These are phyloP conservation scores for Sphagnum contortum DNA, from an alignment of 225 moss, liverwort and hornwort species.

Conservation along the genomic window DNA sequence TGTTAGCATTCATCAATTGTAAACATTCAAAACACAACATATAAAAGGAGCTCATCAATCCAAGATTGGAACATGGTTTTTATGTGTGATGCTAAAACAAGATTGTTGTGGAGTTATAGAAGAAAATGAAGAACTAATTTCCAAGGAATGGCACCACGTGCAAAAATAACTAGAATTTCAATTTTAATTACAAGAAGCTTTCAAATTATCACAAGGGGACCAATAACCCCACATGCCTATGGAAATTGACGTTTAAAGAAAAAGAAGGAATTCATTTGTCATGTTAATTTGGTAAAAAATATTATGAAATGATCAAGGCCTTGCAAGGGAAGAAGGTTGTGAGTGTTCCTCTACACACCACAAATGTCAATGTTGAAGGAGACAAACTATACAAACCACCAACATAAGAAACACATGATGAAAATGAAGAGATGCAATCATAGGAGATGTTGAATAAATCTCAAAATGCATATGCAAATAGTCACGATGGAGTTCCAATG, in stretches of 20 bases:
- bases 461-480: too few relatives aligned
- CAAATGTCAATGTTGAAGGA: background rate
- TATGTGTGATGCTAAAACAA: background rate
- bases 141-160: background rate
- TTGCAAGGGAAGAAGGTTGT: background rate
- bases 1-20: background rate
- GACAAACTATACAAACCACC: background rate
- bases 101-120: background rate
- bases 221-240: background rate
- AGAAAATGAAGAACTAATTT: background rate
- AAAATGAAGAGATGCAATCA: too few relatives aligned
- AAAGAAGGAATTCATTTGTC: background rate
- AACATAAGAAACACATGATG: background rate
- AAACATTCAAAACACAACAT: background rate
- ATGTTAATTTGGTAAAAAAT: background rate
- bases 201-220: background rate
- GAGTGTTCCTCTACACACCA: background rate
- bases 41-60: background rate
- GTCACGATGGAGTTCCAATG: too few relatives aligned
- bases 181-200: background rate
- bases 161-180: background rate
- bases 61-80: background rate
- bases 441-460: too few relatives aligned
- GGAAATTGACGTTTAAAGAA: background rate
- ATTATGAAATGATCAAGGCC: background rate